Conservation (phyloP, 331 rosid genomes). For the Ulmus americana region DNA sequence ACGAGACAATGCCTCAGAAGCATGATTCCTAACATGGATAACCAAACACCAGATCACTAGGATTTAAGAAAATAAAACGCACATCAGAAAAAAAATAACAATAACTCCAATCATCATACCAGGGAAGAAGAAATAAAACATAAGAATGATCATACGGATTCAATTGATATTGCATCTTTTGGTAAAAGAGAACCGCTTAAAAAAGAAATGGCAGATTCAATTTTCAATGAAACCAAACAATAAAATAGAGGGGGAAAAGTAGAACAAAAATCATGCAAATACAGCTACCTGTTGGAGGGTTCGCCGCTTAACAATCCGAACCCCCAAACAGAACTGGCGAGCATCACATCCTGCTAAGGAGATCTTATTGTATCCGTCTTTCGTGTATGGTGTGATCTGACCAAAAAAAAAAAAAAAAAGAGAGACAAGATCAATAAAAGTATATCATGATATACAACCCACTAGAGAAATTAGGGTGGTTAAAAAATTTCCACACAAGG, state of each 20-base stretch:
- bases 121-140: too few species aligned
- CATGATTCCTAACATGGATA: too few species aligned
- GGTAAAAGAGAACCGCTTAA: background rate
- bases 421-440: conserved; percentile 2
- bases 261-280: background rate
- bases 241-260: background rate
- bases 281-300: conserved; percentile 68
- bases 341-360: conserved; percentile 76
- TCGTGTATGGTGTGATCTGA: conserved; percentile 72
- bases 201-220: background rate
- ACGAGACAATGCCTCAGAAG: too few species aligned
- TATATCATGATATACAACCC: background rate
- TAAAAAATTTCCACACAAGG: background rate
- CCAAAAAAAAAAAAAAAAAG: conserved; percentile 19
- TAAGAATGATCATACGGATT: too few species aligned
- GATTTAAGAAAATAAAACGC: too few species aligned
- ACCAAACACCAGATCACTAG: too few species aligned
- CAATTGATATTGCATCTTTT: background rate
- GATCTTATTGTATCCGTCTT: conserved; percentile 85
- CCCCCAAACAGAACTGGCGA: conserved; percentile 84
- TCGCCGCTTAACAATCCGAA: conserved; percentile 75
- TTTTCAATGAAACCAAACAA: background rate
- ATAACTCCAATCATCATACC: too few species aligned
- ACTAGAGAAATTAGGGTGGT: background rate
- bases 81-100: too few species aligned